These are phyloP conservation scores for Paramecium bursaria DNA, from an alignment of 73 alveolate species.

Conservation along the genomic window DNA sequence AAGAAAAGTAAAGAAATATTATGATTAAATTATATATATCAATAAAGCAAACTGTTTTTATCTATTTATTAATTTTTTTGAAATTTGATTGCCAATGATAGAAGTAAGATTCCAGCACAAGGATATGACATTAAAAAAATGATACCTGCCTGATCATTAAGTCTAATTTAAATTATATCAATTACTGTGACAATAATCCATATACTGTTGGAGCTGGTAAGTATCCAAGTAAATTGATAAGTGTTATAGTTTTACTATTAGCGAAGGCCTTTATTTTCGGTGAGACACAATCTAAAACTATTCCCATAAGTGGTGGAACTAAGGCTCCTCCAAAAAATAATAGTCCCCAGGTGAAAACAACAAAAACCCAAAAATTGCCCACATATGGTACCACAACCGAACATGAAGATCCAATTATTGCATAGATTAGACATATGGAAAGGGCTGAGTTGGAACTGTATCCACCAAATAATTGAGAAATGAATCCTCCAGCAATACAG, in stretches of 20 bases:
- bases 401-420: conserved; percentile 73
- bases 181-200: too few relatives aligned
- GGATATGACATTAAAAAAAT: conserved; percentile 50
- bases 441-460: conserved; percentile 84
- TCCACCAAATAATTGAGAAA: conserved; percentile 85
- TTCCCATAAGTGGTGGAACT: conserved; percentile 92
- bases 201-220: conserved; percentile 94
- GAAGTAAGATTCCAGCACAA: not conserved
- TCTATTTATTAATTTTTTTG: too few relatives aligned
- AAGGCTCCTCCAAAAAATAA: conserved; percentile 92
- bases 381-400: conserved; percentile 80
- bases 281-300: conserved; percentile 83
- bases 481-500: conserved; percentile 77
- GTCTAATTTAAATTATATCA: conserved; percentile 39
- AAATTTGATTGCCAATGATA: conserved; percentile 22
- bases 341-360: conserved; percentile 83
- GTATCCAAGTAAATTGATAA: conserved; percentile 91
- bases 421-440: conserved; percentile 71
- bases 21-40: too few relatives aligned
- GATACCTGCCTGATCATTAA: conserved; percentile 7
- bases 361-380: conserved; percentile 68
- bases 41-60: too few relatives aligned
- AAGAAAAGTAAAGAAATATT: too few relatives aligned
- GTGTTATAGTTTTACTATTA: conserved; percentile 87
- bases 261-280: conserved; percentile 84